Conservation (phyloP, 2,329 filamentous ascomycete species). For the Lecanicillium sp. region DNA sequence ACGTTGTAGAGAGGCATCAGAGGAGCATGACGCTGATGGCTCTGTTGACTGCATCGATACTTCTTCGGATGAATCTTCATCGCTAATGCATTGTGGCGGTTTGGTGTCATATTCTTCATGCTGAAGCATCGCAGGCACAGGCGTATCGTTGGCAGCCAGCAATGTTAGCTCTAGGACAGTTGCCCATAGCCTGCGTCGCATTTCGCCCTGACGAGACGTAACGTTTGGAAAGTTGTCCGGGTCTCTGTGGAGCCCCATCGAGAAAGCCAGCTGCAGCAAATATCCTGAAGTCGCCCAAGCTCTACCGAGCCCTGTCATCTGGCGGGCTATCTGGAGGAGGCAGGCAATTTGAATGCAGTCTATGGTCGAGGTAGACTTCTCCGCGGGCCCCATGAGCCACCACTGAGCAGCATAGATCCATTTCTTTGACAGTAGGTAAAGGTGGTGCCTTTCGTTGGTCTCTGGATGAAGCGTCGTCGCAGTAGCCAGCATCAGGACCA, state of each 20-base stretch:
- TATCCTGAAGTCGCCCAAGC: slow-evolving; percentile 2
- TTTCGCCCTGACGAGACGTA: not conserved
- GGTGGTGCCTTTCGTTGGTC: not conserved
- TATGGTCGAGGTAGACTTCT: slow-evolving; percentile 1
- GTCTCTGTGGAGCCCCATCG: slow-evolving; percentile 4
- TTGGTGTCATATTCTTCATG: not conserved
- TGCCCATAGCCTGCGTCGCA: slow-evolving; percentile 6
- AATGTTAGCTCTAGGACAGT: slow-evolving; percentile 3
- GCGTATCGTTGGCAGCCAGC: slow-evolving; percentile 1
- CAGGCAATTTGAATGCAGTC: slow-evolving; percentile 4
- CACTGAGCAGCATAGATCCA: slow-evolving; percentile 7
- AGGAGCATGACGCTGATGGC: no score
- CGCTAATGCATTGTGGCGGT: slow-evolving; percentile 2
- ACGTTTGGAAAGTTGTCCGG: slow-evolving; percentile 1
- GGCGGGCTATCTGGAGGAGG: slow-evolving; percentile 3
- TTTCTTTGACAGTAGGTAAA: not conserved
- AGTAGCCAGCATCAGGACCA: slow-evolving; percentile 3
- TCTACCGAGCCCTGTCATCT: slow-evolving; percentile 5
- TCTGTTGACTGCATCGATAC: no score
- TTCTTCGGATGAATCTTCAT: not conserved
- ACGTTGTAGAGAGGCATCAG: not conserved
- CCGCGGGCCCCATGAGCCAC: slow-evolving; percentile 3
- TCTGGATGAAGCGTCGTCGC: not conserved
- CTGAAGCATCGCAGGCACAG: not conserved
- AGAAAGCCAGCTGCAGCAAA: slow-evolving; percentile 6